These are phyloP conservation scores for Cyberlindnera bimundalis DNA, from an alignment of 805 yeast species.

Conservation along the genomic window DNA sequence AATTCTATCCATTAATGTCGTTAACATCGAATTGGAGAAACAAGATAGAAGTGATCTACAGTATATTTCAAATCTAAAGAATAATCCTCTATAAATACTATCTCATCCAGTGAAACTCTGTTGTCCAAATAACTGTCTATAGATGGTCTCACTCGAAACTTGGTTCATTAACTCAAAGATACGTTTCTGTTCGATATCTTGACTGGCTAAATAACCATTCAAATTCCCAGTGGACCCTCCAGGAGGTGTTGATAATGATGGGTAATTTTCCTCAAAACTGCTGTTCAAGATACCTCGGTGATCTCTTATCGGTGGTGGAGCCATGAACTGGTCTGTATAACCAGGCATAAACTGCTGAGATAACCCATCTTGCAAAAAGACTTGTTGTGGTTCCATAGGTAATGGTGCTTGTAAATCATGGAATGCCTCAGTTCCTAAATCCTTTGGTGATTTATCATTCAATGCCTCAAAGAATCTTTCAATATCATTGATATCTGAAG, in stretches of 20 bases:
- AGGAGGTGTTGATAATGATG: conserved; percentile 25
- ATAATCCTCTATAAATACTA: conserved; percentile 11
- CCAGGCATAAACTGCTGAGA: background rate
- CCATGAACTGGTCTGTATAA: background rate
- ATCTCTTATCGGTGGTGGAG: conserved; percentile 9
- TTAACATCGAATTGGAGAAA: conserved; percentile 7
- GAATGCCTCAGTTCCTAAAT: conserved; percentile 11
- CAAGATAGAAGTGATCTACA: conserved; percentile 6
- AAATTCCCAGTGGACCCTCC: background rate
- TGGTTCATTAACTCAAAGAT: conserved; percentile 60
- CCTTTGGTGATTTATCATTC: conserved; percentile 20
- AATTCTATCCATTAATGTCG: conserved; percentile 12
- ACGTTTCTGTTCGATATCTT: conserved; percentile 45
- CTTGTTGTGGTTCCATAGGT: conserved; percentile 12
- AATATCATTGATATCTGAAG: conserved; percentile 21
- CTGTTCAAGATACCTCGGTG: conserved; percentile 2
- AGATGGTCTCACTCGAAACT: conserved; percentile 54
- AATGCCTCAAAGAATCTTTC: conserved; percentile 26
- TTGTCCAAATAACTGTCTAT: conserved; percentile 59
- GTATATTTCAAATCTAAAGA: conserved; percentile 8
- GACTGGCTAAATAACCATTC: conserved; percentile 6
- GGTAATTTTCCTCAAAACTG: conserved; percentile 20
- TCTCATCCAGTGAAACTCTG: conserved; percentile 12
- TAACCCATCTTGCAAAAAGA: background rate
- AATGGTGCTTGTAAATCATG: conserved; percentile 13